phyloP scores from a whole-genome alignment of 148 eudicot genomes.

The Rhododendron mucronatum region DNA sequence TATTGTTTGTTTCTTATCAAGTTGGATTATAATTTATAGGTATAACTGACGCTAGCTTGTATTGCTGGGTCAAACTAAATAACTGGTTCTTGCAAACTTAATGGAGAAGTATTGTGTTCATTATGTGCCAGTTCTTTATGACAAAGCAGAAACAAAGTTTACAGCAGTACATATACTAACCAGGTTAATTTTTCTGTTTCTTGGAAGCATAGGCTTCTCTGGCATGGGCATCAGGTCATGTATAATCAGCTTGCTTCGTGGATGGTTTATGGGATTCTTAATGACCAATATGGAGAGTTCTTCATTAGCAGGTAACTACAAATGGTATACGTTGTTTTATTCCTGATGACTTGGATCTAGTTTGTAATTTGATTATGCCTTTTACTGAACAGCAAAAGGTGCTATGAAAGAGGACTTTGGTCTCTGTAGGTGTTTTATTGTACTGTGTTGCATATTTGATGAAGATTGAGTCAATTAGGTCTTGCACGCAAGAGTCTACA shows the following conservation, averaged over 20 bases:
- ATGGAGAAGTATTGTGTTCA: neutral
- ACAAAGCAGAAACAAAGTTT: neutral
- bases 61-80: no score
- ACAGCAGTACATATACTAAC: neutral
- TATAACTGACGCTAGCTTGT: neutral
- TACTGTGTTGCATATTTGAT: neutral
- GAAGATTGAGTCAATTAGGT: neutral
- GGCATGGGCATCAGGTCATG: constrained; percentile 99
- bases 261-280: constrained; percentile 96
- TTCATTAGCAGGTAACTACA: constrained; percentile 65
- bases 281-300: constrained; percentile 88
- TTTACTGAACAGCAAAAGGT: neutral
- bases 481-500: neutral
- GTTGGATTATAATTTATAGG: neutral
- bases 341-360: neutral
- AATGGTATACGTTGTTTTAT: neutral
- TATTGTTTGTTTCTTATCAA: neutral
- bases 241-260: constrained; percentile 91
- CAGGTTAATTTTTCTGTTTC: neutral
- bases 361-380: neutral
- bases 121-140: neutral
- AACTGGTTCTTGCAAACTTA: neutral
- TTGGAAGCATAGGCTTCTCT: constrained; percentile 60
- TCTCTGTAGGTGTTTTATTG: neutral
- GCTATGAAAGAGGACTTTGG: neutral